phyloP scores from a whole-genome alignment of 192 early-diverging fungal species.

The Gryganskiella cystojenkinii region DNA sequence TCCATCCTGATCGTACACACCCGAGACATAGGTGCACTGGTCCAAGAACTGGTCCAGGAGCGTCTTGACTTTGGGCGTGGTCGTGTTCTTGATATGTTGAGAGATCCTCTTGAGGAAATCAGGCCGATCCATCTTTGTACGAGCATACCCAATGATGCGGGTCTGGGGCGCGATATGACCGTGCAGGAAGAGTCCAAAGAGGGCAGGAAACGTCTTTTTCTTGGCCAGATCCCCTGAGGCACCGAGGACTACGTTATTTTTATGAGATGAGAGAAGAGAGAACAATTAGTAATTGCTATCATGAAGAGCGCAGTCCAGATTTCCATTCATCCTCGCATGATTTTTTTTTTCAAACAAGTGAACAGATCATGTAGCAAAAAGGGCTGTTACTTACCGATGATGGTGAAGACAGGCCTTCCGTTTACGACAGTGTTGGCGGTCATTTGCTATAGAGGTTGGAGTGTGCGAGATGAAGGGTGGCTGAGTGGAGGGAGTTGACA shows the following conservation, averaged over 20 bases:
- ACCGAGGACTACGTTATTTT: slow-evolving; percentile 66
- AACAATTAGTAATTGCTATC: too few species aligned
- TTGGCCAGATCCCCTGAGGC: slow-evolving; percentile 94
- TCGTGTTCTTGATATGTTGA: slow-evolving; percentile 66
- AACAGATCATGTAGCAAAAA: neutral
- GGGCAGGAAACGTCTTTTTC: slow-evolving; percentile 96
- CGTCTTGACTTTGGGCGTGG: slow-evolving; percentile 60
- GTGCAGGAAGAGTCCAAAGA: slow-evolving; percentile 89
- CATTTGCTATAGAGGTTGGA: neutral
- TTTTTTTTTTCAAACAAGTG: too few species aligned
- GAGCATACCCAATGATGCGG: slow-evolving; percentile 93
- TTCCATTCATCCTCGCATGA: too few species aligned
- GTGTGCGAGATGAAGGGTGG: neutral
- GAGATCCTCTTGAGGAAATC: slow-evolving; percentile 83
- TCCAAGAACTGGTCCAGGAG: slow-evolving; percentile 71
- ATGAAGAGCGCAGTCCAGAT: too few species aligned
- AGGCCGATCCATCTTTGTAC: slow-evolving; percentile 77
- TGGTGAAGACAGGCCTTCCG: slow-evolving; percentile 25
- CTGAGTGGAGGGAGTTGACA: neutral
- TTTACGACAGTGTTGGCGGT: slow-evolving; percentile 7
- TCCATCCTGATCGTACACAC: slow-evolving; percentile 83
- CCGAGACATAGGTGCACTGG: slow-evolving; percentile 79
- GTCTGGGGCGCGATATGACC: slow-evolving; percentile 76
- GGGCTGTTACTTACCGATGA: slow-evolving; percentile 24
- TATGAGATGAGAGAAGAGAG: neutral